Percentiles rank a stretch among this genome's conserved stretches.
Conservation (phyloP, 768 basidiomycete genomes). For the Amanita jacksonii region DNA sequence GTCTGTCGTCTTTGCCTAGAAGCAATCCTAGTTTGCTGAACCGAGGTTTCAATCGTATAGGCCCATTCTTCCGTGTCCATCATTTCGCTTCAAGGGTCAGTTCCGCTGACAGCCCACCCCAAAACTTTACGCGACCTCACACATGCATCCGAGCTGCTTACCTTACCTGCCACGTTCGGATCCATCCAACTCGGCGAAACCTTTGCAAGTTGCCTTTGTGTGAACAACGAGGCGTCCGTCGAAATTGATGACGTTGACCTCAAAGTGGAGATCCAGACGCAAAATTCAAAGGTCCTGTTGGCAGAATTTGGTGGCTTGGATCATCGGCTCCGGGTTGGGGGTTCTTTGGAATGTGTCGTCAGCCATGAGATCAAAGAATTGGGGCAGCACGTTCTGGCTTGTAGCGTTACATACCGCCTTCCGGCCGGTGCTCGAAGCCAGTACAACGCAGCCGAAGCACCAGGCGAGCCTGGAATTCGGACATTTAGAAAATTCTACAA, state of each 20-base stretch:
- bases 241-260: conserved; percentile 56
- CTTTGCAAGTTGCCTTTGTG: conserved; percentile 71
- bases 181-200: conserved; percentile 85
- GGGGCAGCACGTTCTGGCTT: conserved; percentile 83
- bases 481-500: conserved; percentile 88
- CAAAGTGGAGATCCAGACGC: conserved; percentile 82
- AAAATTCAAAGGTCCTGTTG: conserved; percentile 50
- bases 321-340: conserved; percentile 39
- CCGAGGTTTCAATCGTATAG: conserved; percentile 16
- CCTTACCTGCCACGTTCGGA: conserved; percentile 77
- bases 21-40: not conserved
- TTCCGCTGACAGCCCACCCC: conserved; percentile 65
- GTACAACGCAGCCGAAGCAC: conserved; percentile 34
- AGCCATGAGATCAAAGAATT: conserved; percentile 91
- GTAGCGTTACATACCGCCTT: conserved; percentile 75
- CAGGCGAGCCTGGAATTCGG: conserved; percentile 46
- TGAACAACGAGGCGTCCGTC: conserved; percentile 68
- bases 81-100: conserved; percentile 63
- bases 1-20: conserved; percentile 22
- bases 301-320: conserved; percentile 54
- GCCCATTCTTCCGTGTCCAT: conserved; percentile 71
- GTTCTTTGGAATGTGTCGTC: conserved; percentile 59
- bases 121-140: conserved; percentile 80
- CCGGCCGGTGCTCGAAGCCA: conserved; percentile 48
- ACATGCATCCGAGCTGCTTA: conserved; percentile 68